Conservation (phyloP, 169 alveolate species). For the Eimeria tenella region DNA sequence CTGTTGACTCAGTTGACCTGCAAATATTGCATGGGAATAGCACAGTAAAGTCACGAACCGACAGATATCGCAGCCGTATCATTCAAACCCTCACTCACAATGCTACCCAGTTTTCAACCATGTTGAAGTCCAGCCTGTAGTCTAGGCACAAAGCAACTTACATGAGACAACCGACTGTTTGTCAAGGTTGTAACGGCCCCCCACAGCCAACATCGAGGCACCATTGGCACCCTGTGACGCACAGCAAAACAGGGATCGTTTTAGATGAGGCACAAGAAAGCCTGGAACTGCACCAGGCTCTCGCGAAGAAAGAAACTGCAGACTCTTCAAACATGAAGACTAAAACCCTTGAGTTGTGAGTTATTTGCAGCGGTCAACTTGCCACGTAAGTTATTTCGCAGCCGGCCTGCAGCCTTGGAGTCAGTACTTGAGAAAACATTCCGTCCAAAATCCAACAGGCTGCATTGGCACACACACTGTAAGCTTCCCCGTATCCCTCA, state of each 20-base stretch:
- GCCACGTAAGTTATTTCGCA: conserved; percentile 92
- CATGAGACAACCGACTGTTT: conserved; percentile 85
- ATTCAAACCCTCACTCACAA: no score
- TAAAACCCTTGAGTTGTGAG: no score
- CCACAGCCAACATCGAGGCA: conserved; percentile 92
- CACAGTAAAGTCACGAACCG: background rate
- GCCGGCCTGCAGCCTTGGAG: conserved; percentile 90
- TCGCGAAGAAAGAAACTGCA: background rate
- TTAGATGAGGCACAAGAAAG: background rate
- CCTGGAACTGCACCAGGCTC: background rate
- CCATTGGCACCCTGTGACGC: conserved; percentile 87
- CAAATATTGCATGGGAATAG: background rate
- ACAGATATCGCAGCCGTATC: background rate
- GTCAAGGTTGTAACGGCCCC: conserved; percentile 87
- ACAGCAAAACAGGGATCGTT: background rate
- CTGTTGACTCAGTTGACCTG: conserved; percentile 76
- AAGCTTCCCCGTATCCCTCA: no score
- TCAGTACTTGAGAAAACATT: conserved; percentile 88
- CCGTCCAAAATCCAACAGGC: conserved; percentile 93
- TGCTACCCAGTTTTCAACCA: no score
- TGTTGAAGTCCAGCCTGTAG: background rate
- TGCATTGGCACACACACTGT: conserved; percentile 31
- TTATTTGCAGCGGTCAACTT: conserved; percentile 10
- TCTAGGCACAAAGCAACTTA: background rate
- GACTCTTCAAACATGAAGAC: background rate